Conservation (phyloP, 208 protist genomes). For the Leishmania arabica region DNA sequence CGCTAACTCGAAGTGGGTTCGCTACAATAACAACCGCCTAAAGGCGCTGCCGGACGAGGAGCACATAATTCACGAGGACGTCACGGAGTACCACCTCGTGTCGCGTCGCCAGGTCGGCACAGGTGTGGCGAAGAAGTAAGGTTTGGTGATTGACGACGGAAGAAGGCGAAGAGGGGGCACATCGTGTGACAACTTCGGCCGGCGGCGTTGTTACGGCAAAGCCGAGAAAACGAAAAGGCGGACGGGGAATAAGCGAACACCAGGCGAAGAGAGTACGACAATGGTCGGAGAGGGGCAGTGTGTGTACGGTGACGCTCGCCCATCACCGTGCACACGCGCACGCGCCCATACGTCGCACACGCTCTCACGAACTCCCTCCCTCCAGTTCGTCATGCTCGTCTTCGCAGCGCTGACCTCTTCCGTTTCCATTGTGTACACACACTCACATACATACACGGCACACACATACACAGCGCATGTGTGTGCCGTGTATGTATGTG, state of each 20-base stretch:
- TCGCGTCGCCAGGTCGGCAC: slow-evolving; percentile 35
- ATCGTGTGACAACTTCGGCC: background rate
- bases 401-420: background rate
- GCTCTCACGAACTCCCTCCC: background rate
- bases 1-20: slow-evolving; percentile 63
- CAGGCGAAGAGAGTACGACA: background rate
- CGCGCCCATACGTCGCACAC: background rate
- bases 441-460: too few relatives aligned
- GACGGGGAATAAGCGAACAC: background rate
- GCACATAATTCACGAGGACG: slow-evolving; percentile 64
- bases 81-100: slow-evolving; percentile 75
- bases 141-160: too few relatives aligned
- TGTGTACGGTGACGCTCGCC: background rate
- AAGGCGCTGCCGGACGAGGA: slow-evolving; percentile 72
- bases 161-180: background rate
- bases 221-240: background rate
- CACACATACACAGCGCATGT: too few relatives aligned
- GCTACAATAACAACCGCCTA: slow-evolving; percentile 70
- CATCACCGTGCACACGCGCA: background rate
- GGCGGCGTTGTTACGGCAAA: background rate
- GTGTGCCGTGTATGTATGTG: background rate
- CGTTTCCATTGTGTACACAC: background rate
- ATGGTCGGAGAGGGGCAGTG: background rate
- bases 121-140: slow-evolving; percentile 8
- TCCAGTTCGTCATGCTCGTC: background rate